Percentiles rank a stretch among this genome's conserved stretches.
Conservation (phyloP, 306 rosid genomes). For the Vigna mungo region DNA sequence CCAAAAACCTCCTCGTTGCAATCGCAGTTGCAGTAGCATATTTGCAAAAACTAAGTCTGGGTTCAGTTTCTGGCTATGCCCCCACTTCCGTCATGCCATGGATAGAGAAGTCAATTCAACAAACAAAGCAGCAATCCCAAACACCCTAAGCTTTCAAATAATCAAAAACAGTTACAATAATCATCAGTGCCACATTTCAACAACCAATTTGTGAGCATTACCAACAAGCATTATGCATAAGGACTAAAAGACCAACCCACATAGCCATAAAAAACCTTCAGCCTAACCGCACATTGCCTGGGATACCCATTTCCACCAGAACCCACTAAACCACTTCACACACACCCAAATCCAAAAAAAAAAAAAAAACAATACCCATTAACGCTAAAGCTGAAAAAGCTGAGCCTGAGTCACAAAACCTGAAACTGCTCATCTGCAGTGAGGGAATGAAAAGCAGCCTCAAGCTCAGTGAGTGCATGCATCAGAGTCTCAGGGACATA, state of each 20-base stretch:
- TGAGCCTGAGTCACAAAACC: slow-evolving; percentile 50
- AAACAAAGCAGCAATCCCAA: slow-evolving; percentile 22
- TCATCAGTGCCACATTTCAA: slow-evolving; percentile 27
- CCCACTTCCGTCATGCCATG: slow-evolving; percentile 4
- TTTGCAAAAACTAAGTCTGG: neutral
- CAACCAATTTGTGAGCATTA: slow-evolving; percentile 20
- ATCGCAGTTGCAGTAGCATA: neutral
- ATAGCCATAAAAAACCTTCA: slow-evolving; percentile 6
- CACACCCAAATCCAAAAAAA: neutral
- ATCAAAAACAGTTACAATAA: neutral
- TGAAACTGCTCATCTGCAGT: slow-evolving; percentile 72
- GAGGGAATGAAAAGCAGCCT: slow-evolving; percentile 74
- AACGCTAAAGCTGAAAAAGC: neutral
- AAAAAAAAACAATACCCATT: neutral
- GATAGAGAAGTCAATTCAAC: slow-evolving; percentile 25
- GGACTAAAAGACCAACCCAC: neutral
- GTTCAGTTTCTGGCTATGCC: slow-evolving; percentile 10
- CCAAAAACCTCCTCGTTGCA: neutral
- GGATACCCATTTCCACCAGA: slow-evolving; percentile 5
- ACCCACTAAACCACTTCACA: slow-evolving; percentile 24
- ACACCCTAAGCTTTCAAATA: neutral
- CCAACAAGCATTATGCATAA: neutral
- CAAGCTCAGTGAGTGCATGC: slow-evolving; percentile 90
- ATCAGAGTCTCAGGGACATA: slow-evolving; percentile 96
- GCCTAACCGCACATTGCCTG: slow-evolving; percentile 33